Conservation (phyloP, 164 flowering plant genomes). For the Chimonanthus praecox region DNA sequence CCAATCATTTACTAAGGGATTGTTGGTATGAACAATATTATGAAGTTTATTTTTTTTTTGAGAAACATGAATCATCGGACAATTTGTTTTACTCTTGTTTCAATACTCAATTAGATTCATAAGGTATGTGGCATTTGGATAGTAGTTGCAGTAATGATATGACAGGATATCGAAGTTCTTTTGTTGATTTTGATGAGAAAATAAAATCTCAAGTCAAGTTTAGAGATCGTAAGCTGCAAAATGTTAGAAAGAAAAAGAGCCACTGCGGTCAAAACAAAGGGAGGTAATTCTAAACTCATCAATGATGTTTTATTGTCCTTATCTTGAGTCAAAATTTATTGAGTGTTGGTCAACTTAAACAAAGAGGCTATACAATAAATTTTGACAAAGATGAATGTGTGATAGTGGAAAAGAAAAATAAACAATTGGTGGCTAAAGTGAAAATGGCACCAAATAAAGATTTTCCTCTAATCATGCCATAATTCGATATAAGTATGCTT, state of each 20-base stretch:
- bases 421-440: not conserved
- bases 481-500: not conserved
- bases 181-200: slow-evolving; percentile 9
- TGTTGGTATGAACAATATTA: slow-evolving; percentile 5
- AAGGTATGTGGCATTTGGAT: slow-evolving; percentile 15
- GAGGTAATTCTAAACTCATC: no score
- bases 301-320: no score
- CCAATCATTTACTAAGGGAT: slow-evolving; percentile 4
- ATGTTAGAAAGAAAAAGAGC: no score
- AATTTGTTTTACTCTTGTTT: slow-evolving; percentile 5
- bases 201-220: slow-evolving; percentile 11
- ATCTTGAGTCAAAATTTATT: no score
- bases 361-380: not conserved
- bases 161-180: slow-evolving; percentile 6
- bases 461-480: slow-evolving; percentile 9
- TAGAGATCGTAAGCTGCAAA: slow-evolving; percentile 5
- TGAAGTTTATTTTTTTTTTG: slow-evolving; percentile 4
- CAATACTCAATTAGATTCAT: not conserved
- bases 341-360: no score
- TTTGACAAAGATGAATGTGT: not conserved
- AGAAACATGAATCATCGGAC: not conserved
- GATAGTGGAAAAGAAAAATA: not conserved
- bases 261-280: no score
- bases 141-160: slow-evolving; percentile 17
- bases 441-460: slow-evolving; percentile 4